phyloP scores from a whole-genome alignment of 768 basidiomycete species.

The Boletus tomentosulus region DNA sequence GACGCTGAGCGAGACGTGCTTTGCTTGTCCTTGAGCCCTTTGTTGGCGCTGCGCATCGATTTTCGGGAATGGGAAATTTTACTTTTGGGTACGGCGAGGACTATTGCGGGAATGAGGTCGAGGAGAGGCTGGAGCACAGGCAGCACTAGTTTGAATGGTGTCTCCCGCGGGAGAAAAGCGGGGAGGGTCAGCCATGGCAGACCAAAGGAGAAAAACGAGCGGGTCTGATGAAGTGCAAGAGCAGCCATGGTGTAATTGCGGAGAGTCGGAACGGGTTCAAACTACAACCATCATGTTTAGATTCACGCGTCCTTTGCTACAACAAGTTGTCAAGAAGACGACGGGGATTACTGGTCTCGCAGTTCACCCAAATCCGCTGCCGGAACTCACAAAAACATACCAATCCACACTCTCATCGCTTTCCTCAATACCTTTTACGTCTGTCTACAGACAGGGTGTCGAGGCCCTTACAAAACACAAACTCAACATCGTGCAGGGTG shows the following conservation, averaged over 20 bases:
- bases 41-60: conserved; percentile 91
- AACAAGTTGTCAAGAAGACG: conserved; percentile 62
- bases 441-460: conserved; percentile 85
- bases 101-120: conserved; percentile 82
- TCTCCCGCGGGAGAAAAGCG: conserved; percentile 15
- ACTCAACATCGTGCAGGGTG: conserved; percentile 65
- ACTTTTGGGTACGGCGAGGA: conserved; percentile 92
- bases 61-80: conserved; percentile 92
- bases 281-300: conserved; percentile 57
- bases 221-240: conserved; percentile 34
- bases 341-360: conserved; percentile 84
- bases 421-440: conserved; percentile 67
- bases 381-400: conserved; percentile 72
- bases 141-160: conserved; percentile 33
- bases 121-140: conserved; percentile 45
- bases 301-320: conserved; percentile 65
- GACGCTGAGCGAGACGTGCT: conserved; percentile 42
- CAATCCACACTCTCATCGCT: conserved; percentile 69
- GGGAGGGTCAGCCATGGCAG: conserved; percentile 24
- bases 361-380: conserved; percentile 82
- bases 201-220: conserved; percentile 22
- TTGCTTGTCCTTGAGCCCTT: conserved; percentile 90
- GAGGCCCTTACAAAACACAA: conserved; percentile 83
- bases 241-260: conserved; percentile 35
- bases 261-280: too few species aligned